phyloP scores from a whole-genome alignment of 106 monocot genomes.

The Cymbidium sinense region DNA sequence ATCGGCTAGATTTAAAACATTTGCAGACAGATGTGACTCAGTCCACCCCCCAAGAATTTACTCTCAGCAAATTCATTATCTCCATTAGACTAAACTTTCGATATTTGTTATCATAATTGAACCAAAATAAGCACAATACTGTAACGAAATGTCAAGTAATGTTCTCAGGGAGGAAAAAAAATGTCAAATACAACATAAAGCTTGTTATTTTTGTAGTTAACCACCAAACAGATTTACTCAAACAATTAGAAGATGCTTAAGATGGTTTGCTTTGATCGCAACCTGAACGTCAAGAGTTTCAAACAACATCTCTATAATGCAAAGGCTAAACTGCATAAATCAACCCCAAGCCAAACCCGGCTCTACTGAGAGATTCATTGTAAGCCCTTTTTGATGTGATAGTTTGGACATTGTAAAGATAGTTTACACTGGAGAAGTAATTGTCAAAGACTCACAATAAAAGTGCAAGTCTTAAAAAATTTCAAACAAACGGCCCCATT shows the following conservation, averaged over 20 bases:
- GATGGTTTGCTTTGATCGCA: neutral
- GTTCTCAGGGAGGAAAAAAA: neutral
- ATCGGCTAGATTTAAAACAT: neutral
- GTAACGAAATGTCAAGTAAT: neutral
- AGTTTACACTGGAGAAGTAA: neutral
- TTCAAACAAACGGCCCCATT: neutral
- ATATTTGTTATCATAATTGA: neutral
- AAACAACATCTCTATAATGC: neutral
- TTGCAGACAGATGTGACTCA: neutral
- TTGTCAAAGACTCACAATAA: neutral
- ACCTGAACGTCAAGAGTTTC: neutral
- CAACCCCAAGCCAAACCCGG: too few species aligned
- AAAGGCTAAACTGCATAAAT: too few species aligned
- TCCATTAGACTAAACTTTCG: neutral
- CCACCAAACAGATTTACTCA: neutral
- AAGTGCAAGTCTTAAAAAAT: neutral
- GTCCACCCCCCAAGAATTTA: neutral
- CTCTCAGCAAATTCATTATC: neutral
- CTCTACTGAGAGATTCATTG: too few species aligned
- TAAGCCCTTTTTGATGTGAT: neutral
- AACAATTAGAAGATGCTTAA: neutral
- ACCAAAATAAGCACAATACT: too few species aligned
- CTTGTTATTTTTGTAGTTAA: neutral
- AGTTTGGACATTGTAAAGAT: neutral
- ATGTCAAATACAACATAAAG: neutral